Evolutionary conservation across 139 green algal genomes (phyloP), one percentile per base, ranked within the genome.

Genomic region (Chlamydomonas schloesseri): DNA sequence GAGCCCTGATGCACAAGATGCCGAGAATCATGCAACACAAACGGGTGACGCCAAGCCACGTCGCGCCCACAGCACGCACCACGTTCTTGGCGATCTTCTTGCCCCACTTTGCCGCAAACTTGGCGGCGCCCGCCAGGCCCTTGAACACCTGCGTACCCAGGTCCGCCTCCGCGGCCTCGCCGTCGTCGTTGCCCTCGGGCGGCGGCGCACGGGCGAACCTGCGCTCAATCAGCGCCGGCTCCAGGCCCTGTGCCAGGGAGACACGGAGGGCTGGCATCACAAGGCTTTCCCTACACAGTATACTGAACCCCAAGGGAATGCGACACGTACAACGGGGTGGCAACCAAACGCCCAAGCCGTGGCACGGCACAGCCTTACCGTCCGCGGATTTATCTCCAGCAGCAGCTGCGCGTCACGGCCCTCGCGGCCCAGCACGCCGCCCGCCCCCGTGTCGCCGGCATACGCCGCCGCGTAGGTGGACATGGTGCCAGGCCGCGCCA

Each of bases 81-180:
- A 11, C 57, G 29, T 88, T 93, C 69, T 89, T 42, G 21, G 71
- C 88, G 8, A 94, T 34, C 71, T 88, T 89, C 50, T 90, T 90
- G 71, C 88, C 86, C 60, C 95, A 87, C 87, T 92, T 93, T 70
- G 64, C 86, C 57, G 90, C 87, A 69, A 64, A 50, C 37, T 88
- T 88, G 86, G 91, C 91, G 64, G 91, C 92, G 1, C 11, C 58
- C 21, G n/a, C n/a, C n/a, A 88, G 11, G 29, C 88, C 90, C 71
- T 96, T 94, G 11, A 72, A 89, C 67, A 87, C 47, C 80, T 78
- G 65, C 29, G 17, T 36, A 8, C 50, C 24, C 37, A 62, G 36
- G 24, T 74, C 78, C 21, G 47, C 18, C 36, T 78, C 36, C 64
- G 50, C 34, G 71, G 13, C 46, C 23, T 88, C 67, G 34, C 26